Evolutionary conservation across 169 alveolate species (phyloP), one percentile per base, ranked within the genome.

Genomic region (Pseudocohnilembus persalinus): DNA sequence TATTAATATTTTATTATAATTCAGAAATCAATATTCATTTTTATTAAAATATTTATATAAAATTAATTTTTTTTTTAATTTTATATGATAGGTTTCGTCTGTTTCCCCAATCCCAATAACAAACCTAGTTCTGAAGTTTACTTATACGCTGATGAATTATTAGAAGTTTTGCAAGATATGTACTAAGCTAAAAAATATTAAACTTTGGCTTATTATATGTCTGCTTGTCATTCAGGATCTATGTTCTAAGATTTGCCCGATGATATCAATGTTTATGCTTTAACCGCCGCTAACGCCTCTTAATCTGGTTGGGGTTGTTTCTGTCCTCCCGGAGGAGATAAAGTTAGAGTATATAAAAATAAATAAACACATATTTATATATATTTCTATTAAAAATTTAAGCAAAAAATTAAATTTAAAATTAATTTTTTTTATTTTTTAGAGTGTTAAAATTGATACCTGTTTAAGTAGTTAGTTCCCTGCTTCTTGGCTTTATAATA

Each of bases 181-280:
- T 72, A 89, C 68, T 87, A 86, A n/a, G 88, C 89, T 27, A 85
- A 88, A 49, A 92, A 85, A 92, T 96, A 96, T 77, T 88, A 87
- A 25, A 75, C 88, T 79, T 74, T 96, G 79, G 95, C 89, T 11
- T 76, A 91, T 77, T 96, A 94, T 81, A 79, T 96, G 29, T 97
- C 94, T 88, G 95, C 97, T 28, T 94, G 98, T 79, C 92, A 96
- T 76, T 88, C 96, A 30, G 98, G 97, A 32, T 92, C 97, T 20
- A 93, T 96, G 96, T 96, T 96, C 78, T 85, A 91, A 31, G 85
- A 88, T 24, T 78, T 91, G 16, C 93, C 92, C 29, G 72, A 33
- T 31, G 83, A 89, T 74, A 72, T 90, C 74, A 93, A 93, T 34
- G 92, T 96, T 73, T 96, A 92, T 84, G 95, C 95, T 1, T 86